These are phyloP conservation scores for Camellia japonica DNA, from an alignment of 148 eudicot genomes.

Conservation along the genomic window DNA sequence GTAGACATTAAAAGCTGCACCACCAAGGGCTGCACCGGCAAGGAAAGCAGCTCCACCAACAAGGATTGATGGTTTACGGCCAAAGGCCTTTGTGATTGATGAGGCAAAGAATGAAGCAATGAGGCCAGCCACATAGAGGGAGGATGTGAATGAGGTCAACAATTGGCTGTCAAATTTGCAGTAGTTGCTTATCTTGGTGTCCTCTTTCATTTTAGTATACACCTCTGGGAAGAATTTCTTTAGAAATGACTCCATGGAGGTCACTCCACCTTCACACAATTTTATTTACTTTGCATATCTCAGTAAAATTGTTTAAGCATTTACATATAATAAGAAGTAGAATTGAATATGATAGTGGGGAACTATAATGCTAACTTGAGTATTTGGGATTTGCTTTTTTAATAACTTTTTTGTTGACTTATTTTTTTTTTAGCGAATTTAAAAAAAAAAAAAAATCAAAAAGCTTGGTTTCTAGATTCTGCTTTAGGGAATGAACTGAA, in stretches of 20 bases:
- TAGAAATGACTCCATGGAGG: not conserved
- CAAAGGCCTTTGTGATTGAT: not conserved
- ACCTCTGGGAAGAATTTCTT: constrained; percentile 2
- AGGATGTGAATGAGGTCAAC: not conserved
- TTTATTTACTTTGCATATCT: not conserved
- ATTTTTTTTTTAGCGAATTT: no score
- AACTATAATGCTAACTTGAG: no score
- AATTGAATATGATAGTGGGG: no score
- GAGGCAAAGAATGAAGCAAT: not conserved
- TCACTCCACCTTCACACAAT: not conserved
- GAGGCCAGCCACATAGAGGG: not conserved
- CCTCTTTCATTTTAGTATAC: not conserved
- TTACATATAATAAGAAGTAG: no score
- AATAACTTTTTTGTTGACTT: no score
- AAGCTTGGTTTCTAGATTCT: no score
- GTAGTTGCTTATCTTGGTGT: not conserved
- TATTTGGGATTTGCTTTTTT: no score
- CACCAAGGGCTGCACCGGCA: not conserved
- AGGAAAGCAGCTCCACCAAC: not conserved
- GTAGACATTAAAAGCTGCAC: not conserved
- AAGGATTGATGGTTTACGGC: not conserved
- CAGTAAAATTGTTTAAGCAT: not conserved
- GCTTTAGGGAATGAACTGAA: no score
- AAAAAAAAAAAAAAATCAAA: no score
- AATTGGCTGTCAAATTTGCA: not conserved